phyloP scores from a whole-genome alignment of 805 yeast species.

The Lipomyces chichibuensis region DNA sequence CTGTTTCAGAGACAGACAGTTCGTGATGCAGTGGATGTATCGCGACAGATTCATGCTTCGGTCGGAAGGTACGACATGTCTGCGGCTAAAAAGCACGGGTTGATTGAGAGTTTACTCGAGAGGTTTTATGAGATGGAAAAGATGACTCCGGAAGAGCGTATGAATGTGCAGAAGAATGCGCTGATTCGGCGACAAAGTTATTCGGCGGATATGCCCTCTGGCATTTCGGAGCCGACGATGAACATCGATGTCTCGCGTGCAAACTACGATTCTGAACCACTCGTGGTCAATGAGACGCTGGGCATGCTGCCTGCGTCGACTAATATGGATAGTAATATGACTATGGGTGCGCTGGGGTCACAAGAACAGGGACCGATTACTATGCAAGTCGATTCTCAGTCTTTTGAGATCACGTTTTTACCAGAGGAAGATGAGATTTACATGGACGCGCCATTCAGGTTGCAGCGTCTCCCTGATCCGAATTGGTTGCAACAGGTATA shows the following conservation, averaged over 20 bases:
- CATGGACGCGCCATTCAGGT: conserved; percentile 29
- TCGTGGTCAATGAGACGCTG: conserved; percentile 11
- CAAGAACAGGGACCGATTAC: neutral
- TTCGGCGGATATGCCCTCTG: conserved; percentile 14
- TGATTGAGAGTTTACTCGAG: conserved; percentile 25
- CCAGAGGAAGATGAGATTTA: conserved; percentile 35
- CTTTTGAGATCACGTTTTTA: conserved; percentile 15
- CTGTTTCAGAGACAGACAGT: conserved; percentile 25
- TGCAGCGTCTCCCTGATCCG: conserved; percentile 23
- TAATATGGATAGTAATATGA: neutral
- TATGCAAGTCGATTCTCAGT: conserved; percentile 5
- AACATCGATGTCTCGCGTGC: conserved; percentile 14
- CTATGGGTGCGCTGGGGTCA: neutral
- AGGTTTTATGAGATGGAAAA: conserved; percentile 25
- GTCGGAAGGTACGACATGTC: conserved; percentile 23
- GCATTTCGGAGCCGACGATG: conserved; percentile 10
- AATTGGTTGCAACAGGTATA: conserved; percentile 25
- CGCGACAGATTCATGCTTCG: conserved; percentile 21
- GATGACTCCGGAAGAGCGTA: conserved; percentile 30
- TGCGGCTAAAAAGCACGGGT: conserved; percentile 24
- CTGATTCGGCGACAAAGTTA: conserved; percentile 7
- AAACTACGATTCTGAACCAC: conserved; percentile 17
- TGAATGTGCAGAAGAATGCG: conserved; percentile 9
- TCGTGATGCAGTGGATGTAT: conserved; percentile 27
- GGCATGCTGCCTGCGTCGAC: neutral